Base-by-base conservation (phyloP, 345 rosid genomes). In the Pseudoturritis turrita region DNA sequence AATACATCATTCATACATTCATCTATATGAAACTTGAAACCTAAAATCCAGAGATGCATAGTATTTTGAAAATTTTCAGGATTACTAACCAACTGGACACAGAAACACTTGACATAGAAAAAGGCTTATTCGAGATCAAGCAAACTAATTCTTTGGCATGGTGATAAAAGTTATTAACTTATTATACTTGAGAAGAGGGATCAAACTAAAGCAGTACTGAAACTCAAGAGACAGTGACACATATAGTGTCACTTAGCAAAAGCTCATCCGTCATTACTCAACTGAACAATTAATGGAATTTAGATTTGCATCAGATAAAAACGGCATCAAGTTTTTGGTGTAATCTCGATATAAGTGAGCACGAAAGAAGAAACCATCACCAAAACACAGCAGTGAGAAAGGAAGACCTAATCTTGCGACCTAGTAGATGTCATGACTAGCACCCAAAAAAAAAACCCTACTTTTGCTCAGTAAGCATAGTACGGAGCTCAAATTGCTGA, bases 41-140 rank as follows among this genome's bases (percentile, higher is more conserved):
- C 26, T 85, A 46, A 76, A 82, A 75, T 77, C 77, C 12, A 35
- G 39, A 49, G 45, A 5, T 21, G 67, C 26, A 13, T 33, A 12
- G 51, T 29, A 22, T 22, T 59, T 63, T 26, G 17, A n/a, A 40
- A 5, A 12, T 61, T 29, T 66, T 67, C 44, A 67, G 12, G 17
- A 17, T 41, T 18, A 50, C 14, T 13, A 19, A 58, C 28, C 33
- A 54, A 44, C 64, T 43, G 25, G 21, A 17, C 40, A 64, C 23
- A 23, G 8, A n/a, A 37, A n/a, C 22, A 47, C 15, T 21, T 36
- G 9, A 28, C 43, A 81, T 81, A 79, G 17, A 6, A 58, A 49
- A 73, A 45, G 52, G 52, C 50, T 46, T 7, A 36, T 13, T 49
- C 21, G 6, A n/a, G n/a, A 74, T 40, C 22, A 66, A 66, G 23